Evolutionary conservation across 805 yeast species (phyloP).

Genomic region (Candida gorgasii): DNA sequence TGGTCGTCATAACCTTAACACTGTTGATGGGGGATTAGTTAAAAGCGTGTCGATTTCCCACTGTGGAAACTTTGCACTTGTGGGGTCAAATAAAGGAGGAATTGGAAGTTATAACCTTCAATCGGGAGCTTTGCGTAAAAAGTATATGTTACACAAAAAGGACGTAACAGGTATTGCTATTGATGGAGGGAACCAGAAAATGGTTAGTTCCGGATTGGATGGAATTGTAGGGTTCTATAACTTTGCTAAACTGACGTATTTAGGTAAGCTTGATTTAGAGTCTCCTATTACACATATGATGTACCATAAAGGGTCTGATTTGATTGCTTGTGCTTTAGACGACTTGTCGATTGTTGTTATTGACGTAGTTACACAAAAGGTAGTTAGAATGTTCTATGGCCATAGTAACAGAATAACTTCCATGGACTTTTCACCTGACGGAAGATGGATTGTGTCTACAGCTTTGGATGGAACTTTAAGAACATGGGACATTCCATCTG

Average conservation of each 20-base stretch:
- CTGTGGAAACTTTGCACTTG: slow-evolving; percentile 93
- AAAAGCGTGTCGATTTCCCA: slow-evolving; percentile 78
- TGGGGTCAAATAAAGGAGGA: slow-evolving; percentile 86
- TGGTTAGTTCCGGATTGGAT: slow-evolving; percentile 87
- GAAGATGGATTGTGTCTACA: slow-evolving; percentile 88
- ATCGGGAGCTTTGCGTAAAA: slow-evolving; percentile 79
- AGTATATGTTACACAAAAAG: slow-evolving; percentile 67
- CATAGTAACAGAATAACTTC: slow-evolving; percentile 87
- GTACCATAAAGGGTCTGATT: slow-evolving; percentile 79
- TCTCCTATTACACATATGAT: slow-evolving; percentile 78
- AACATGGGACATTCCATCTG: slow-evolving; percentile 97
- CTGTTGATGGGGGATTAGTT: slow-evolving; percentile 77
- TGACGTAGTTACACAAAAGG: slow-evolving; percentile 76
- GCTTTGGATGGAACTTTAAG: slow-evolving; percentile 84
- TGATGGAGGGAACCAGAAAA: slow-evolving; percentile 85
- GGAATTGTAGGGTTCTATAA: slow-evolving; percentile 87
- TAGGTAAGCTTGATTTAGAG: slow-evolving; percentile 66
- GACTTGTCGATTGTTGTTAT: slow-evolving; percentile 80
- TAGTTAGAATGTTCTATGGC: slow-evolving; percentile 87
- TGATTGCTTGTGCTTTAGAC: slow-evolving; percentile 83
- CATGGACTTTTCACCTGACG: slow-evolving; percentile 90
- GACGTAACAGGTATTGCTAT: slow-evolving; percentile 86
- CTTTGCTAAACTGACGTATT: slow-evolving; percentile 66
- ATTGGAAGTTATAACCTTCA: slow-evolving; percentile 87
- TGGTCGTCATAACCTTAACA: slow-evolving; percentile 68